These are phyloP conservation scores for Metschnikowia cerradonensis DNA, from an alignment of 805 yeast species.

Conservation along the genomic window DNA sequence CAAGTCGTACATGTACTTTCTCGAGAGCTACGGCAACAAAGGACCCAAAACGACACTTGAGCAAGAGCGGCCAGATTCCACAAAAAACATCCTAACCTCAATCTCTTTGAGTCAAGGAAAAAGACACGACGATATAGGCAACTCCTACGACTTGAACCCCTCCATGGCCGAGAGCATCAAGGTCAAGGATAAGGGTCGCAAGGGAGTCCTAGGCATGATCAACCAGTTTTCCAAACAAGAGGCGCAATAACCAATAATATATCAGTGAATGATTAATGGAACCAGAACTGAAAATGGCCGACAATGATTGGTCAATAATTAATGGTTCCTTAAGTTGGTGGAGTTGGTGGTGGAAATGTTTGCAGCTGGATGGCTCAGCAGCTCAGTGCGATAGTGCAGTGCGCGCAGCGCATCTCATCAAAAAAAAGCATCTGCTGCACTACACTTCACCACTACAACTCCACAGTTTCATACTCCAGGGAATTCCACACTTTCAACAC, in stretches of 20 bases:
- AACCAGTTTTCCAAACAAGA: conserved; percentile 71
- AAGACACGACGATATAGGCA: conserved; percentile 17
- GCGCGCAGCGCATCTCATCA: conserved; percentile 6
- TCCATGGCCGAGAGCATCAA: conserved; percentile 29
- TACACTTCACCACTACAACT: too few species aligned
- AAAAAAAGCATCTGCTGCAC: neutral
- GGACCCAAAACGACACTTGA: neutral
- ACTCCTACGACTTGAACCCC: conserved; percentile 25
- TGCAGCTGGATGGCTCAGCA: neutral
- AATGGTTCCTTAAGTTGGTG: too few species aligned
- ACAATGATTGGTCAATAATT: too few species aligned
- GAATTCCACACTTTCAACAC: neutral
- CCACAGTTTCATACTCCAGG: too few species aligned
- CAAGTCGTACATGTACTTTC: conserved; percentile 80
- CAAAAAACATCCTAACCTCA: neutral
- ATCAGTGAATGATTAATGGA: too few species aligned
- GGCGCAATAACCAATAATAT: conserved; percentile 4
- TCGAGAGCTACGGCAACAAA: conserved; percentile 69
- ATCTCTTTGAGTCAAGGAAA: neutral
- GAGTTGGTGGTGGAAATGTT: neutral
- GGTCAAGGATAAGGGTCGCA: conserved; percentile 27
- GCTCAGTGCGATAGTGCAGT: neutral
- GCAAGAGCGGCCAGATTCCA: neutral
- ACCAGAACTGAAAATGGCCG: too few species aligned
- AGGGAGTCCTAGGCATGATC: conserved; percentile 73